These are phyloP conservation scores for Pascua guehoae DNA, from an alignment of 1,284 basidiomycete species.

Conservation along the genomic window DNA sequence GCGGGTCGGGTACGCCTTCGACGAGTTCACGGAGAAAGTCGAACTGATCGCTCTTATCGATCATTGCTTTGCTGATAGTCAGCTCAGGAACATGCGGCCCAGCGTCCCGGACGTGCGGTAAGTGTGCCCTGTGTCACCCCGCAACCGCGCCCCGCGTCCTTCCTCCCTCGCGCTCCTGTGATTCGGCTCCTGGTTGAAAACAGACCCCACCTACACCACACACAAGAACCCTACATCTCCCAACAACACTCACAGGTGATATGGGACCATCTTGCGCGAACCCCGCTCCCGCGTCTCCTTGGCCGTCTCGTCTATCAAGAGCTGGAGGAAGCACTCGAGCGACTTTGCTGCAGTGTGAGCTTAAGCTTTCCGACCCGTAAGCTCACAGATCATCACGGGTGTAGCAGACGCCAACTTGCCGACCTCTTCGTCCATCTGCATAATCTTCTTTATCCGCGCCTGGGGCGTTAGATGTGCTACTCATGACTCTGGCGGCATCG, in stretches of 20 bases:
- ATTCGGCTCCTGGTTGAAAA: too few relatives aligned
- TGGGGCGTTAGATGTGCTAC: slow-evolving; percentile 6
- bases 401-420: slow-evolving; percentile 98
- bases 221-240: too few relatives aligned
- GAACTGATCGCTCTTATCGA: slow-evolving; percentile 81
- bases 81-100: slow-evolving; percentile 1
- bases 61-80: slow-evolving; percentile 77
- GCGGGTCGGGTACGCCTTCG: slow-evolving; percentile 82
- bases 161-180: too few relatives aligned
- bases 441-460: slow-evolving; percentile 99
- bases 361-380: too few relatives aligned
- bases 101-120: too few relatives aligned
- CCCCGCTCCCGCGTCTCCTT: slow-evolving; percentile 77
- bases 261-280: slow-evolving; percentile 85
- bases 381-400: slow-evolving; percentile 92
- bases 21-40: slow-evolving; percentile 96
- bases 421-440: slow-evolving; percentile 99
- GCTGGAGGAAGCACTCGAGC: slow-evolving; percentile 85
- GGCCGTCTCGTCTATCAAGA: slow-evolving; percentile 78
- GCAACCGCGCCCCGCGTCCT: too few relatives aligned
- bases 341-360: slow-evolving; percentile 72
- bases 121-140: too few relatives aligned
- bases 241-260: slow-evolving; percentile 72
- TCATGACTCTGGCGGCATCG: not conserved
- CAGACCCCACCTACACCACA: too few relatives aligned